These are phyloP conservation scores for Sporothrix protearum DNA, from an alignment of 2,329 filamentous ascomycete species.

Conservation along the genomic window DNA sequence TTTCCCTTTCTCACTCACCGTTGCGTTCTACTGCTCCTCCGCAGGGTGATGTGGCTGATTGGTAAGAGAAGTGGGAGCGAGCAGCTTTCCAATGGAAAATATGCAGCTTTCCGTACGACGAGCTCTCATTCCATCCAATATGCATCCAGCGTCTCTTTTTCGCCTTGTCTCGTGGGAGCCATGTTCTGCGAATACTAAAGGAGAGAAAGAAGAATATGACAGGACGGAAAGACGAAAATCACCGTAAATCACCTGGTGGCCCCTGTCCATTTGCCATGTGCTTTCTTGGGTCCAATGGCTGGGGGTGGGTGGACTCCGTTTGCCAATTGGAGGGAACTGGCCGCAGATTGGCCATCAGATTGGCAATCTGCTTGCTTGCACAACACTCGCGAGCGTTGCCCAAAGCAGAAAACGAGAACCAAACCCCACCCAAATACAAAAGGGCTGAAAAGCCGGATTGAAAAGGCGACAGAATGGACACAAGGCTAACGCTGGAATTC, in stretches of 20 bases:
- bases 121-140: neutral
- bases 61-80: neutral
- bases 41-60: neutral
- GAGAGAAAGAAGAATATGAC: conserved; percentile 2
- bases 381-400: neutral
- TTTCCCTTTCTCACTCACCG: neutral
- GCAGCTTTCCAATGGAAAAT: neutral
- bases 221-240: neutral
- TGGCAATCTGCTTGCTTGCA: neutral
- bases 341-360: conserved; percentile 6
- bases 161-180: neutral
- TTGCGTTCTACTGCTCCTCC: neutral
- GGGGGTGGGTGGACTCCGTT: neutral
- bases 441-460: neutral
- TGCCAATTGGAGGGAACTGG: neutral
- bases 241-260: neutral
- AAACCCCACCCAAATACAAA: neutral
- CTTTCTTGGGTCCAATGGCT: neutral
- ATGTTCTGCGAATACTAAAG: neutral
- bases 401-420: neutral
- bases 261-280: neutral
- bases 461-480: neutral
- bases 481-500: neutral
- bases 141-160: neutral
- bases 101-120: neutral